Base-by-base conservation (phyloP, 2,329 filamentous ascomycete species). In the Trichoderma oligosporum region DNA sequence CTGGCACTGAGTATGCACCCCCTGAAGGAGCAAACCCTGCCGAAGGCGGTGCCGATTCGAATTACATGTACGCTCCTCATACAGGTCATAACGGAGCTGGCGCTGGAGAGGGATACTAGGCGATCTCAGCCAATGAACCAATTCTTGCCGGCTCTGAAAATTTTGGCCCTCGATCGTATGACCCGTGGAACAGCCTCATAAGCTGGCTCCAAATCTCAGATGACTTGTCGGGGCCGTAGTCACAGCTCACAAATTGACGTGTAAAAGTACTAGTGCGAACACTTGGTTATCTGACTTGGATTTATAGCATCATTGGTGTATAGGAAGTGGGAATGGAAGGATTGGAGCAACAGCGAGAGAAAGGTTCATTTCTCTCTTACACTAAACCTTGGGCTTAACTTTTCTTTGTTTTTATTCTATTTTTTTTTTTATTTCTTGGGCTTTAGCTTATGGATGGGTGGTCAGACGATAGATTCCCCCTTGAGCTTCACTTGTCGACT, bases 21-120 rank as follows among this genome's bases (percentile, higher is more conserved):
- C 64, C 78, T 36, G 80, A 83, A 54, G 70, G 66, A 11, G 59
- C 70, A 18, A 67, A 66, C 55, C 67, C 61, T 31, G 68, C 74
- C 22, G 79, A 82, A 61, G 72, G 73, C 14, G 71, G 70, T 41
- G 61, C 66, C 36, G 71, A 74, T 22, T 63, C 71, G 9, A 74
- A 72, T 65, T 84, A 83, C 65, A 76, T 83, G 66, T 84, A 84
- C 65, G 71, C 71, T 27, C 71, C 74, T n/a, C 79, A 82, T 63
- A 67, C 75, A 33, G 78, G 78, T 25, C 83, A 86, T 63, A 86
- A 86, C 65, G 83, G 83, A 35, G 74, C 81, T n/a, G 71, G 74
- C 22, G 70, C 75, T 42, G 75, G 73, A 45, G 82, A 83, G 29
- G 75, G 75, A 46, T 84, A 82, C 67, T 82, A 76, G 53, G 8